These are phyloP conservation scores for Myxozyma vanderwaltii DNA, from an alignment of 805 yeast species.

Conservation along the genomic window DNA sequence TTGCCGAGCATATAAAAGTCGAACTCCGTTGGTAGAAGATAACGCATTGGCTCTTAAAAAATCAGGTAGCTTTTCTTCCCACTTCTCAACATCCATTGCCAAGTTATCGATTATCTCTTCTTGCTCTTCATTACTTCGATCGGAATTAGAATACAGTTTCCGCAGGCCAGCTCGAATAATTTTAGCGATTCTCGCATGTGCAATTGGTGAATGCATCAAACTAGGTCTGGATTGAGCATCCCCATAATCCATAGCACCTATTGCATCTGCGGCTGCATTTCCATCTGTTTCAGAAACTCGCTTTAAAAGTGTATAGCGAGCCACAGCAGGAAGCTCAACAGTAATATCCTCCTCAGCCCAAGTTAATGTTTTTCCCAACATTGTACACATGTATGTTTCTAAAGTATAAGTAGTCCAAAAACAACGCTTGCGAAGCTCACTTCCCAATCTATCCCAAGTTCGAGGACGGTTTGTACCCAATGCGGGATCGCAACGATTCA, in stretches of 20 bases:
- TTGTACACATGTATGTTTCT: conserved; percentile 29
- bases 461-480: neutral
- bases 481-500: conserved; percentile 18
- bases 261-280: conserved; percentile 18
- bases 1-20: conserved; percentile 25
- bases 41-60: conserved; percentile 6
- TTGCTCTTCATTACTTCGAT: conserved; percentile 2
- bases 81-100: conserved; percentile 11
- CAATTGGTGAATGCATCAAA: conserved; percentile 21
- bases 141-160: conserved; percentile 5
- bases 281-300: conserved; percentile 13
- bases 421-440: conserved; percentile 22
- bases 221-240: conserved; percentile 12
- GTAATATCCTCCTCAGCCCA: conserved; percentile 31
- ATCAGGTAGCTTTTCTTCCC: conserved; percentile 20
- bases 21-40: conserved; percentile 1
- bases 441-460: conserved; percentile 5
- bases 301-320: conserved; percentile 4
- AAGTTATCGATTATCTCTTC: conserved; percentile 22
- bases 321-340: conserved; percentile 15
- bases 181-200: conserved; percentile 26
- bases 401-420: conserved; percentile 30
- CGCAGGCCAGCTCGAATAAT: conserved; percentile 20
- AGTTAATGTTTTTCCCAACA: conserved; percentile 31
- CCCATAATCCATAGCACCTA: conserved; percentile 11